These are phyloP conservation scores for Pseudocercospora crystallina DNA, from an alignment of 2,329 filamentous ascomycete genomes.

Conservation along the genomic window DNA sequence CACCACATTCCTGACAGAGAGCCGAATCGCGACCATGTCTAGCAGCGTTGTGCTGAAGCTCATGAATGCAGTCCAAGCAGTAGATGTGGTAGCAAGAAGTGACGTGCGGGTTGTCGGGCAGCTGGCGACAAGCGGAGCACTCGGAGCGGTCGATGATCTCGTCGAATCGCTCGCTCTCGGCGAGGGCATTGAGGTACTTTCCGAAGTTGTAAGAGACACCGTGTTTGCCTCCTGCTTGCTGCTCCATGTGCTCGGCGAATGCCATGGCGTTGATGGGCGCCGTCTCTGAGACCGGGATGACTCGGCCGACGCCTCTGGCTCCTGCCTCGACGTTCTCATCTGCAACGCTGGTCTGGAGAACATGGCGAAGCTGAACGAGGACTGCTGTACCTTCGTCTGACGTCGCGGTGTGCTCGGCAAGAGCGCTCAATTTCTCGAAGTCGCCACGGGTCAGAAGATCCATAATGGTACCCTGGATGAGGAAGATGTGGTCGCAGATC, in stretches of 20 bases:
- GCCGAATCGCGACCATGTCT: slow-evolving; percentile 23
- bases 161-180: slow-evolving; percentile 36
- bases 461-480: slow-evolving; percentile 48
- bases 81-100: slow-evolving; percentile 58
- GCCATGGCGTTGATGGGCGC: slow-evolving; percentile 19
- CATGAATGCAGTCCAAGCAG: slow-evolving; percentile 51
- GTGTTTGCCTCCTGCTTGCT: slow-evolving; percentile 34
- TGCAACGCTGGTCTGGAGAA: slow-evolving; percentile 15
- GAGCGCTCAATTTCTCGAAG: slow-evolving; percentile 42
- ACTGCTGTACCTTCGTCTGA: slow-evolving; percentile 18
- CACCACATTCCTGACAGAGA: slow-evolving; percentile 39
- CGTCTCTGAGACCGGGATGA: slow-evolving; percentile 21
- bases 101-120: slow-evolving; percentile 43
- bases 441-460: slow-evolving; percentile 47
- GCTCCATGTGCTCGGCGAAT: slow-evolving; percentile 8
- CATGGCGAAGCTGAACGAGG: slow-evolving; percentile 22
- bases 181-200: slow-evolving; percentile 41
- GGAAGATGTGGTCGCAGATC: slow-evolving; percentile 51
- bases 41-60: slow-evolving; percentile 33
- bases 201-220: slow-evolving; percentile 43
- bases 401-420: slow-evolving; percentile 11
- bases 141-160: slow-evolving; percentile 35
- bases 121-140: slow-evolving; percentile 46
- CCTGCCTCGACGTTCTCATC: slow-evolving; percentile 16
- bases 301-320: slow-evolving; percentile 18